Evolutionary conservation across 306 rosid species (phyloP), one percentile per base, ranked within the genome.

Genomic region (Fagus crenata): DNA sequence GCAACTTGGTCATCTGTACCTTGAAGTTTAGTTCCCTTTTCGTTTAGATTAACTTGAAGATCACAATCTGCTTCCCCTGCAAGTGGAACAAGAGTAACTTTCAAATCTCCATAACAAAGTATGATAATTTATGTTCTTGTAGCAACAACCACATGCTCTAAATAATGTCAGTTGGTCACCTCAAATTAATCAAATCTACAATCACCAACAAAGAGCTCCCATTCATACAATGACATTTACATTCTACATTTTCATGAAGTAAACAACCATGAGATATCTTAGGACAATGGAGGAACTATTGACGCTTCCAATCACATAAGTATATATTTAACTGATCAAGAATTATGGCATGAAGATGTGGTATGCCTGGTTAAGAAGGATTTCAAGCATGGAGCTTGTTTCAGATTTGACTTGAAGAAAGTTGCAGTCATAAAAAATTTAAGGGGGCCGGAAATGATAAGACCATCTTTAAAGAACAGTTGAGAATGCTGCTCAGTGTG

Each of bases 51-150:
- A n/a, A 33, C 58, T 41, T 49, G 35, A 53, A 39, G 60, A 59
- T 83, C 83, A 3, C 58, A 54, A 70, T 51, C 71, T 40, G 82
- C 77, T 77, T 80, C 77, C 49, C 84, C 87, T 80, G 82, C 82
- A 53, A 37, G 55, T 22, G 51, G 18, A 31, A 64, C 9, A 39
- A 59, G 49, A 33, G 65, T 36, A 60, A 79, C 74, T 37, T 11
- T n/a, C 11, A 14, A 46, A 37, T 22, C 42, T 41, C 49, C 31
- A 39, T 3, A 51, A 39, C 12, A 14, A 32, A 43, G 6, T 46
- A 18, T 41, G 17, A 36, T 15, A 14, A 64, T 6, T 9, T 6
- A 55, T 55, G 9, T 14, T 55, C 4, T 22, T 4, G 7, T 18
- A 18, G 33, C 32, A 18, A 67, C 35, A 36, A 40, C 15, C 17